These are phyloP conservation scores for Calcarisporium arbuscula DNA, from an alignment of 2,329 filamentous ascomycete species.

Conservation along the genomic window DNA sequence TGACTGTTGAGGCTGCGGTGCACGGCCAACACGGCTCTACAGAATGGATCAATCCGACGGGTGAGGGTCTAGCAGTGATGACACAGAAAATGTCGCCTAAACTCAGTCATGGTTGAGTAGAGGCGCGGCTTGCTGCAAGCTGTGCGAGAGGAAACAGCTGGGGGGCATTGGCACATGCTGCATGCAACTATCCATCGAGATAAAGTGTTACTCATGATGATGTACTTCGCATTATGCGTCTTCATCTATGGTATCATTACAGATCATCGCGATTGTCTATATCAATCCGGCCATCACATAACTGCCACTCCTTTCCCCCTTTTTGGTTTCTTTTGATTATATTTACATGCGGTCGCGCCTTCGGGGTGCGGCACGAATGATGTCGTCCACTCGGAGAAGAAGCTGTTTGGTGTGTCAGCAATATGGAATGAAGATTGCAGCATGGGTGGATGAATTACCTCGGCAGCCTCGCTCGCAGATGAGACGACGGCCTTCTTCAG, in stretches of 20 bases:
- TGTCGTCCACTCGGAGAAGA: conserved; percentile 91
- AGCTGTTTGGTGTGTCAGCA: conserved; percentile 58
- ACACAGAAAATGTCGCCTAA: no score
- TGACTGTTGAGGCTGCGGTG: no score
- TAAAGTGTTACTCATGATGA: no score
- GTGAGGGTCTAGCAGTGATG: no score
- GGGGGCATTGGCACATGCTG: no score
- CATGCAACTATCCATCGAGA: no score
- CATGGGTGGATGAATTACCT: conserved; percentile 52
- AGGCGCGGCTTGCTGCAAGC: no score
- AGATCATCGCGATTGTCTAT: conserved; percentile 19
- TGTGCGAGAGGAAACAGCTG: no score
- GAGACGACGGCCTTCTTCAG: conserved; percentile 97
- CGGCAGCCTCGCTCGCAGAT: conserved; percentile 90
- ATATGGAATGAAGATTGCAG: conserved; percentile 3
- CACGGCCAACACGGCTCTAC: no score
- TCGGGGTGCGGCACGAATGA: conserved; percentile 87
- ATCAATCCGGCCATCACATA: conserved; percentile 5
- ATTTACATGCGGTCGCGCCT: conserved; percentile 33
- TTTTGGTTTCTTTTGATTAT: conserved; percentile 18
- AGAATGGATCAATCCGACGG: no score
- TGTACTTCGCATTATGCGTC: conserved; percentile 22
- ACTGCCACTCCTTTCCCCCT: no score
- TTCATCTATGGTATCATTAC: conserved; percentile 33
- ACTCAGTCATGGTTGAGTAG: no score